Conservation (phyloP, 2,329 filamentous ascomycete species). For the Fusarium stilboides region DNA sequence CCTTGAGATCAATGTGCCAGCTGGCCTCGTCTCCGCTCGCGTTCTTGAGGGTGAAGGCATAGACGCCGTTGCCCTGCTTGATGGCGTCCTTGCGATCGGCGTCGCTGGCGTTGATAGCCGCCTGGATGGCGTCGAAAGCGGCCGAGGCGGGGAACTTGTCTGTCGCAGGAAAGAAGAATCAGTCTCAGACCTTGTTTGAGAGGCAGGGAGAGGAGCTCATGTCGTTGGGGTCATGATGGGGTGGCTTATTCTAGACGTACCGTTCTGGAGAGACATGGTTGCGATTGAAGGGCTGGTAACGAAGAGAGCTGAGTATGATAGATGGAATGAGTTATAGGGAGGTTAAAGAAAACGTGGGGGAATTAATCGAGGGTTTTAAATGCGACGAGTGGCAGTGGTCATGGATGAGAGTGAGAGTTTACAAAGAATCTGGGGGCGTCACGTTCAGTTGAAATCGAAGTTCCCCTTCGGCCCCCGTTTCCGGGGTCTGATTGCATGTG, state of each 20-base stretch:
- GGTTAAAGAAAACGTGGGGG: slow-evolving; percentile 33
- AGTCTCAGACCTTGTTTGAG: slow-evolving; percentile 6
- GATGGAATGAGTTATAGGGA: slow-evolving; percentile 12
- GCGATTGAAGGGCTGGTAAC: slow-evolving; percentile 15
- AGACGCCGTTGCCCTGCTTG: slow-evolving; percentile 89
- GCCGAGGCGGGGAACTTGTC: slow-evolving; percentile 90
- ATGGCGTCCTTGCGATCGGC: slow-evolving; percentile 88
- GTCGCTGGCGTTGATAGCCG: slow-evolving; percentile 76
- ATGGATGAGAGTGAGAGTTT: slow-evolving; percentile 24
- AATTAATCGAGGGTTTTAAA: slow-evolving; percentile 45
- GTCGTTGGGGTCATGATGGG: neutral
- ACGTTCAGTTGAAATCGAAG: neutral
- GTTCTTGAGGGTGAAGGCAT: slow-evolving; percentile 96
- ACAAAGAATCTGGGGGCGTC: slow-evolving; percentile 16
- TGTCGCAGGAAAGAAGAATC: slow-evolving; percentile 53
- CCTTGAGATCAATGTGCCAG: slow-evolving; percentile 97
- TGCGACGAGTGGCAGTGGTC: slow-evolving; percentile 17
- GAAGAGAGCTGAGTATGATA: neutral
- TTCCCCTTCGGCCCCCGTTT: neutral
- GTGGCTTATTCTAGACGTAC: slow-evolving; percentile 60
- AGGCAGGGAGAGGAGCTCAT: slow-evolving; percentile 2
- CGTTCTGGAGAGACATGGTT: slow-evolving; percentile 81
- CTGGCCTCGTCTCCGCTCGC: slow-evolving; percentile 80
- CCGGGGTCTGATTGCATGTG: slow-evolving; percentile 33
- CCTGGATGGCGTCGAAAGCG: slow-evolving; percentile 91